A percentile compares a stretch with the other conserved stretches of the same genome.
These are phyloP conservation scores for Brassica balearica DNA, from an alignment of 441 rosid species.

Conservation along the genomic window DNA sequence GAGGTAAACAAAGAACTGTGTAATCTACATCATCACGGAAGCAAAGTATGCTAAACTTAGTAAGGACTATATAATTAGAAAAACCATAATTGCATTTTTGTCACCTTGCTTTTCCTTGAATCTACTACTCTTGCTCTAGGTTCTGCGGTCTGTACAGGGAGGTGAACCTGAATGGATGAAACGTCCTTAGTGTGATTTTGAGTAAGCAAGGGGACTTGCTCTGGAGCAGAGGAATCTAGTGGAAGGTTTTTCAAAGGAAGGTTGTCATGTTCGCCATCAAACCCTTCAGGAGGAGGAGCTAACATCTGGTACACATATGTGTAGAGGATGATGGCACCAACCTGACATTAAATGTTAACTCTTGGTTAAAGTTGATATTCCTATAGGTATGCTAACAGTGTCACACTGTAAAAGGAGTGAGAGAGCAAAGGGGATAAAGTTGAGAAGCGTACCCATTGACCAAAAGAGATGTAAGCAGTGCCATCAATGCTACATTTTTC, in stretches of 20 bases:
- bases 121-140: slow-evolving; percentile 44
- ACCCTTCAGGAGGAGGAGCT: slow-evolving; percentile 95
- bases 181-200: slow-evolving; percentile 49
- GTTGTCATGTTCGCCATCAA: slow-evolving; percentile 61
- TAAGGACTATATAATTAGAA: background rate
- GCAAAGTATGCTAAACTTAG: background rate
- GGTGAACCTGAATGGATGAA: slow-evolving; percentile 40
- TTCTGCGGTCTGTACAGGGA: slow-evolving; percentile 53
- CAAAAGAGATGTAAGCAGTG: slow-evolving; percentile 71
- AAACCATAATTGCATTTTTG: background rate
- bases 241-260: slow-evolving; percentile 52
- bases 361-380: too few species aligned
- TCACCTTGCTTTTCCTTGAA: slow-evolving; percentile 29
- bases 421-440: background rate
- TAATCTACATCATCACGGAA: slow-evolving; percentile 48
- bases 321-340: slow-evolving; percentile 96
- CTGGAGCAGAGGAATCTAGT: slow-evolving; percentile 55
- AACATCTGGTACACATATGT: slow-evolving; percentile 93
- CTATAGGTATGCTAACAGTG: background rate
- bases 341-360: slow-evolving; percentile 52
- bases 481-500: slow-evolving; percentile 65
- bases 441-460: slow-evolving; percentile 82
- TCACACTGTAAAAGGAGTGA: slow-evolving; percentile 1
- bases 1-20: slow-evolving; percentile 54
- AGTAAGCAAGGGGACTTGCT: slow-evolving; percentile 74